Percentiles rank a stretch among this genome's conserved stretches.
Evolutionary conservation across 2,329 filamentous ascomycete genomes (phyloP).

Genomic region (Aspergillus costaricaensis): DNA sequence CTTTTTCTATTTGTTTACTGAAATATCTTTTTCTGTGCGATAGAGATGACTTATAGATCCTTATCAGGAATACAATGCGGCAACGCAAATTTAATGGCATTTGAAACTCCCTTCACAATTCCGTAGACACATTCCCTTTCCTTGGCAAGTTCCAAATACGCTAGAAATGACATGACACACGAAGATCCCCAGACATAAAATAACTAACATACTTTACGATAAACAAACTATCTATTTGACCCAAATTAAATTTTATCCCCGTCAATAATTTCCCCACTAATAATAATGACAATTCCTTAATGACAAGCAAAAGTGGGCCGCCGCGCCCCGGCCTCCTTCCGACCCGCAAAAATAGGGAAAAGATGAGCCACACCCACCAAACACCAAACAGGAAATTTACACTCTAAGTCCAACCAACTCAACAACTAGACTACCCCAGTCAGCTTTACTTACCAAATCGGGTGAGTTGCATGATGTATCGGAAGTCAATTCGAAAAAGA

Average conservation of each 20-base stretch:
- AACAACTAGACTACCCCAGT: too few species aligned
- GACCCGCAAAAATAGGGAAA: too few species aligned
- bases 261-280: neutral
- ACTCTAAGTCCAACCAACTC: too few species aligned
- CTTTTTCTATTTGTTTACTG: neutral
- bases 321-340: neutral
- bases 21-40: neutral
- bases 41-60: conserved; percentile 7
- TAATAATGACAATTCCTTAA: neutral
- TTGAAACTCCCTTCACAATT: neutral
- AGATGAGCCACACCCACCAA: too few species aligned
- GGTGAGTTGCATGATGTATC: too few species aligned
- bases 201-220: too few species aligned
- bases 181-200: neutral
- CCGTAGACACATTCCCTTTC: neutral
- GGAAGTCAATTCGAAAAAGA: too few species aligned
- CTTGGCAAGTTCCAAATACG: neutral
- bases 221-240: neutral
- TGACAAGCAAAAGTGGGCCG: neutral
- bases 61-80: conserved; percentile 4
- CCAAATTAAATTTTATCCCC: neutral
- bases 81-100: conserved; percentile 4
- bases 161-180: neutral
- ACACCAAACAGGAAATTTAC: too few species aligned
- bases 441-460: too few species aligned